Evolutionary conservation across 1,139 yeast species (phyloP).

Genomic region (Pichia kudriavzevii): DNA sequence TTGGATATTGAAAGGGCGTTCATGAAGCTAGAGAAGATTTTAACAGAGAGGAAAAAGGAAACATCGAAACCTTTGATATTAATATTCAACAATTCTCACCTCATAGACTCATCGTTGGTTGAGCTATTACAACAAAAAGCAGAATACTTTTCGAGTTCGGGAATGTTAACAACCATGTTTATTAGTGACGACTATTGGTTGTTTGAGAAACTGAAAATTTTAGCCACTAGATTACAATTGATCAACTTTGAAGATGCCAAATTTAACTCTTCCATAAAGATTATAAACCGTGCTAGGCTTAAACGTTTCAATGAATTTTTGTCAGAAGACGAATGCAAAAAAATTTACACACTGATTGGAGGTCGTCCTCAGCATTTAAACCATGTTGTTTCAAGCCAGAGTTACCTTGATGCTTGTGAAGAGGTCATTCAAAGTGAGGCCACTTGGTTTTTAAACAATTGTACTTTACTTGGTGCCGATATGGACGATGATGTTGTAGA

Average conservation of each 20-base stretch:
- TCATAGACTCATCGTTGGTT: conserved; percentile 67
- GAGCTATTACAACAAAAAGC: conserved; percentile 81
- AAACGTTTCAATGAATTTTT: conserved; percentile 40
- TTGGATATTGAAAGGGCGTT: conserved; percentile 80
- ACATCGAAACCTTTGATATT: conserved; percentile 52
- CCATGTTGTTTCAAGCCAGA: conserved; percentile 60
- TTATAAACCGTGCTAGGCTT: conserved; percentile 47
- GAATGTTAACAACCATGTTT: conserved; percentile 67
- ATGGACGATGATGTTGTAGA: conserved; percentile 93
- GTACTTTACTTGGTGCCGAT: conserved; percentile 65
- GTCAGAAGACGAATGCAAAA: conserved; percentile 25
- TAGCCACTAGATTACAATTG: conserved; percentile 71
- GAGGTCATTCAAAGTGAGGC: conserved; percentile 70
- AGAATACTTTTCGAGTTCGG: conserved; percentile 68
- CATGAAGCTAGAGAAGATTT: conserved; percentile 66
- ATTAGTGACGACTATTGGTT: conserved; percentile 87
- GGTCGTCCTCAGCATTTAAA: conserved; percentile 81
- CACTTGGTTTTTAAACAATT: conserved; percentile 79
- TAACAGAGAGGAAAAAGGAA: conserved; percentile 39
- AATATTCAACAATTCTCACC: conserved; percentile 67
- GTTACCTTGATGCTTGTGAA: conserved; percentile 59
- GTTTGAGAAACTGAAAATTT: conserved; percentile 63
- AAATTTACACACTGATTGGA: conserved; percentile 65
- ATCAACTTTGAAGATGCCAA: conserved; percentile 63
- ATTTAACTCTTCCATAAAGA: conserved; percentile 48